These are phyloP conservation scores for Rhizopogon vinicolor DNA, from an alignment of 768 basidiomycete species.

Conservation along the genomic window DNA sequence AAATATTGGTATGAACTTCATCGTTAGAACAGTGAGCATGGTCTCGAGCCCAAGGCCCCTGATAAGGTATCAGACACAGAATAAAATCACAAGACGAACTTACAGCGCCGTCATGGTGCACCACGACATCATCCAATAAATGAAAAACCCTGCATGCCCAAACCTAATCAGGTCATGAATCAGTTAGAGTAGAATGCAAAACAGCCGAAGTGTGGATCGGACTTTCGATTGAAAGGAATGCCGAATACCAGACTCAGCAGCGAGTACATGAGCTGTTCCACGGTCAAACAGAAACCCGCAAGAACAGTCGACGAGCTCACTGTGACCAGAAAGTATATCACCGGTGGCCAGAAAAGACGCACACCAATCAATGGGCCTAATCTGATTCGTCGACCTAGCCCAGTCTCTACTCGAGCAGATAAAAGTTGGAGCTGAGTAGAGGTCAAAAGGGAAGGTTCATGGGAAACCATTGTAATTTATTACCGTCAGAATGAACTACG, in stretches of 20 bases:
- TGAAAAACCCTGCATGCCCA: slow-evolving; percentile 47
- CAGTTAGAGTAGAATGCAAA: neutral
- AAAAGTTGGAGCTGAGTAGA: slow-evolving; percentile 24
- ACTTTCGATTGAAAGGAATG: slow-evolving; percentile 47
- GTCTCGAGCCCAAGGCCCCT: slow-evolving; percentile 62
- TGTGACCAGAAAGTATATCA: slow-evolving; percentile 37
- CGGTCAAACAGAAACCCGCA: neutral
- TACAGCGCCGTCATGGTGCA: slow-evolving; percentile 51
- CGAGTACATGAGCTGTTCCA: slow-evolving; percentile 47
- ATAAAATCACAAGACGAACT: slow-evolving; percentile 15
- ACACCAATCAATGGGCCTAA: slow-evolving; percentile 34
- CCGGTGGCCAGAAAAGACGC: slow-evolving; percentile 33
- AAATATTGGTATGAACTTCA: slow-evolving; percentile 52
- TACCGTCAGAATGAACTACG: slow-evolving; percentile 24
- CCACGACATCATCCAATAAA: slow-evolving; percentile 67
- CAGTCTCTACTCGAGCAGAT: slow-evolving; percentile 30
- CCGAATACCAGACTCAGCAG: slow-evolving; percentile 56
- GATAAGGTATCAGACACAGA: neutral
- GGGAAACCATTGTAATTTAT: neutral
- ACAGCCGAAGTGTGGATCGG: slow-evolving; percentile 9
- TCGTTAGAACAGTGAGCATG: slow-evolving; percentile 49
- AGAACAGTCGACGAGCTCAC: slow-evolving; percentile 17
- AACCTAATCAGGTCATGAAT: slow-evolving; percentile 26
- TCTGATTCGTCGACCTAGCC: slow-evolving; percentile 33
- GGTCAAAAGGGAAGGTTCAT: neutral